Base-by-base conservation (phyloP, 2,329 filamentous ascomycete species). In the Penicillium sp. region DNA sequence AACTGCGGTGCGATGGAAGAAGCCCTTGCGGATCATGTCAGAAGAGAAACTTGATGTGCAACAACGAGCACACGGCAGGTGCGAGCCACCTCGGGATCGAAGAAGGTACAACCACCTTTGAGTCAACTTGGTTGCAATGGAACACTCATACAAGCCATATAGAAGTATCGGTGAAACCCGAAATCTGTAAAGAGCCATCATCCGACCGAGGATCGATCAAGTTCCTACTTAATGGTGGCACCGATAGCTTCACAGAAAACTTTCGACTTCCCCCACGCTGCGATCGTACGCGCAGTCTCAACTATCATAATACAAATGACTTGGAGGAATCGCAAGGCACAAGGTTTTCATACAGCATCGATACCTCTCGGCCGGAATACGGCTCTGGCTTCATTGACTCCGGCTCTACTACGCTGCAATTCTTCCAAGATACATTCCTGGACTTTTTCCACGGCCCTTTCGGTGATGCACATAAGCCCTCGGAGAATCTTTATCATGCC, bases 151-250 rank as follows among this genome's bases (percentile, higher is more conserved):
- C 44, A 27, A 54, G 19, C 13, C 4, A 10, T 23, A 13, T 21
- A 57, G 65, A 65, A 53, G 45, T 64, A 46, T 64, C 65, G 55
- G 55, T 53, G 5, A 69, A 66, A 44, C 50, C 62, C 29, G 68
- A 72, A 47, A 67, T 69, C 4, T 70, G 65, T 27, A 65, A 64
- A 19, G 69, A 68, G 47, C 65, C 71, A 13, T 39, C 41, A 46
- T 76, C 71, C 3, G 76, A 79, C 62, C 72, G 76, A 41, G 77
- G 76, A 13, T 79, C 78, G 7, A 79, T 79, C 63, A 75, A 75
- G 53, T 79, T 79, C 33, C 72, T 79, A 9, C 65, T 79, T 6
- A 79, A 79, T 62, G 72, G 70, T 21, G 78, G 78, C 36, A 76
- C 73, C 6, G 76, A 78, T 48, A 78, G 75, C 55, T 79, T 79